phyloP scores from a whole-genome alignment of 306 rosid genomes.

The Vachellia pachyceras region DNA sequence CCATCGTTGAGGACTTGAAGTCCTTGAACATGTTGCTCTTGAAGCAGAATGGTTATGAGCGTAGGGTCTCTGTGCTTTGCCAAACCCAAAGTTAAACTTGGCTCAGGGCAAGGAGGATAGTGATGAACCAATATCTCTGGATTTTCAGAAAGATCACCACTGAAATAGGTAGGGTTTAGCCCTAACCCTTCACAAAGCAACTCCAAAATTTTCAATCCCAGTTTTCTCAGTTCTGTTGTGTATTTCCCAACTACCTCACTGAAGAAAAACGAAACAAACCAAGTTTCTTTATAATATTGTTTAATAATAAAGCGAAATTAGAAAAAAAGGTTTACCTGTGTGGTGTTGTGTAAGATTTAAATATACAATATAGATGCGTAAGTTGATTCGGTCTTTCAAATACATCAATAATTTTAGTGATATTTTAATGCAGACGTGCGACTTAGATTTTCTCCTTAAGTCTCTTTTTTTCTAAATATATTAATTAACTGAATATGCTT shows the following conservation, averaged over 20 bases:
- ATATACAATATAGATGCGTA: no score
- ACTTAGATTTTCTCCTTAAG: background rate
- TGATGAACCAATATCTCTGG: constrained; percentile 56
- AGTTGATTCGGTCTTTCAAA: background rate
- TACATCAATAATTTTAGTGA: background rate
- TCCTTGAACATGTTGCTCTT: background rate
- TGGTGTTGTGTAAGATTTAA: background rate
- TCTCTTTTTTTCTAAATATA: no score
- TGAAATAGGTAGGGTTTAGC: constrained; percentile 40
- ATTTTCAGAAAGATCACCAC: constrained; percentile 46
- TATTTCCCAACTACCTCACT: constrained; percentile 63
- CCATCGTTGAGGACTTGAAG: constrained; percentile 37
- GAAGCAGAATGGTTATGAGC: constrained; percentile 58
- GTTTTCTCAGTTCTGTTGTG: constrained; percentile 40
- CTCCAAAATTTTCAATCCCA: constrained; percentile 55
- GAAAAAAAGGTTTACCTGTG: no score
- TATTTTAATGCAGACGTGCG: background rate
- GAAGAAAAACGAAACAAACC: background rate
- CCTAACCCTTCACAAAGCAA: constrained; percentile 67
- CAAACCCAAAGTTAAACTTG: constrained; percentile 66
- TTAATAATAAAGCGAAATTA: background rate
- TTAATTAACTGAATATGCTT: no score
- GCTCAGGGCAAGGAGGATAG: constrained; percentile 81
- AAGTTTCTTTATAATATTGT: background rate
- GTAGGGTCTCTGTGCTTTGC: constrained; percentile 66